These are phyloP conservation scores for Eruca vesicaria DNA, from an alignment of 441 rosid species.

Conservation along the genomic window DNA sequence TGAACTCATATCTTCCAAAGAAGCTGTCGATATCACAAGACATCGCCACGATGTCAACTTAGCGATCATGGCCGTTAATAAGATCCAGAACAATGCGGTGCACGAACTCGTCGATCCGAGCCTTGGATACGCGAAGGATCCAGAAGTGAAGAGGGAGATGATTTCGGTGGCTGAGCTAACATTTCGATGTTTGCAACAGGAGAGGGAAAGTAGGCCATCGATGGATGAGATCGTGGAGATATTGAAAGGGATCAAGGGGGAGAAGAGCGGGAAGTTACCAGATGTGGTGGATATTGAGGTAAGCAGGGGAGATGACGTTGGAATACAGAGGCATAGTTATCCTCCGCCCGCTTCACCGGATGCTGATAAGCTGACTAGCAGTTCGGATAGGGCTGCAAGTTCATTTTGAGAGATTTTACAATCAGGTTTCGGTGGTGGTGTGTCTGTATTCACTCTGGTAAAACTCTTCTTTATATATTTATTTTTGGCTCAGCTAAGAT, in stretches of 20 bases:
- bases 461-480: background rate
- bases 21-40: conserved; percentile 58
- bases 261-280: conserved; percentile 20
- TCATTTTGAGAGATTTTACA: background rate
- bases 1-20: conserved; percentile 55
- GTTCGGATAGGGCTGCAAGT: conserved; percentile 34
- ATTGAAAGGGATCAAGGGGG: conserved; percentile 42
- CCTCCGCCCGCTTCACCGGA: conserved; percentile 56
- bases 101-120: conserved; percentile 56
- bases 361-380: conserved; percentile 57
- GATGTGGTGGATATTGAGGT: conserved; percentile 44
- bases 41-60: conserved; percentile 55
- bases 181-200: conserved; percentile 65
- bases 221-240: conserved; percentile 53
- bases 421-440: background rate
- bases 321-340: conserved; percentile 22
- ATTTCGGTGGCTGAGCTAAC: conserved; percentile 58
- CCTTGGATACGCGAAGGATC: conserved; percentile 52
- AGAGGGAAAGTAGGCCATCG: conserved; percentile 58
- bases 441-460: background rate
- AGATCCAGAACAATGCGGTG: conserved; percentile 48
- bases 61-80: conserved; percentile 58
- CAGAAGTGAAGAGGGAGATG: conserved; percentile 38
- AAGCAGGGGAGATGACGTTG: conserved; percentile 41
- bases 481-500: background rate